Base-by-base conservation (phyloP, 805 yeast genomes). In the Candida easanensis region DNA sequence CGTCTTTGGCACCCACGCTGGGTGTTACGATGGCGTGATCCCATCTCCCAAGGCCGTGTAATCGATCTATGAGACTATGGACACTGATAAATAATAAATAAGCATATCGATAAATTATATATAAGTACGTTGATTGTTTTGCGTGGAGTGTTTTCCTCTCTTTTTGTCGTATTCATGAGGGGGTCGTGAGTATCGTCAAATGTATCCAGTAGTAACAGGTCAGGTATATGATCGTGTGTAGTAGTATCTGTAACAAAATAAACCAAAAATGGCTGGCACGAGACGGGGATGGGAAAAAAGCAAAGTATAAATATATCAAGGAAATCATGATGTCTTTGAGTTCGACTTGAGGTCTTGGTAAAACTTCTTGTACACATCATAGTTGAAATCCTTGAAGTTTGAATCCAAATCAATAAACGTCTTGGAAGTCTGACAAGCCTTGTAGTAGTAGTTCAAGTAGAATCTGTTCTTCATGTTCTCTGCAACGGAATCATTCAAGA, bases 401-500 rank as follows among this genome's bases (percentile, higher is more conserved):
- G 75, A 76, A 58, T 80, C 84, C 48, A 80, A 66, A 53, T 80
- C 86, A 52, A 79, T 74, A 53, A 80, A 77, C 46, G 78, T 71
- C 58, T 77, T 79, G 23, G 82, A 73, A 10, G 80, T 71, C 59
- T 80, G 82, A 53, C 77, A 78, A 32, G 81, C 72, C 61, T 78
- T 79, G 62, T 77, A 79, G 45, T 68, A 68, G 42, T 70, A 70
- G 33, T 66, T 66, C 52, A 64, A 47, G 45, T 65, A 62, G 67
- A 65, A 60, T 25, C 46, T 48, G 26, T 45, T 50, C 43, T 46
- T 47, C 44, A 48, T 45, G 26, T 41, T 43, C 17, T 50, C 51
- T 16, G 45, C 41, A 18, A 37, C 35, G 8, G 44, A 36, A 17
- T 48, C 47, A 27, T 47, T 49, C 20, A 49, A 30, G n/a, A 48